Base-by-base conservation (phyloP, 2,329 filamentous ascomycete genomes). In the Nothophaeocryptopus gaeumannii region DNA sequence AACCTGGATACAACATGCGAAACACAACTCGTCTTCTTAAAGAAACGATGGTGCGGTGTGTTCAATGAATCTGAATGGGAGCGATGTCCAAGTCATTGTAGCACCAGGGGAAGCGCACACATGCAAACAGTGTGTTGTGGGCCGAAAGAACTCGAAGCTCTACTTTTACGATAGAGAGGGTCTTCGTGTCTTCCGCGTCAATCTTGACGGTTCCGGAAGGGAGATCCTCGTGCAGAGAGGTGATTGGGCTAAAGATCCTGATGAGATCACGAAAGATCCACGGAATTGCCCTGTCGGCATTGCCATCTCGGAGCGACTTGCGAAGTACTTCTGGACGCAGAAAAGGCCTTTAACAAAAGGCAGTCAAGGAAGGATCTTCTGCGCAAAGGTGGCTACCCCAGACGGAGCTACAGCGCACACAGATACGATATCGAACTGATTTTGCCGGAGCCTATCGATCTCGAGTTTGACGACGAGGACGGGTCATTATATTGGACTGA, bases 261-360 rank as follows among this genome's bases (percentile, higher is more conserved):
- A n/a, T n/a, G n/a, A n/a, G n/a, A n/a, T n/a, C n/a, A n/a, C n/a
- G n/a, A n/a, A n/a, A n/a, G n/a, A n/a, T n/a, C n/a, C n/a, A n/a
- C n/a, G n/a, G n/a, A n/a, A n/a, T n/a, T n/a, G n/a, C 39, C 34
- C 14, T n/a, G n/a, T n/a, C 32, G 68, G 67, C 5, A 67, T 71
- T 39, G 62, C 59, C 9, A 55, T 66, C 13, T 54, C 51, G 42
- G 50, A 49, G 5, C 34, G 20, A 0, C 63, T 64, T 1, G 70
- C 72, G 11, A 71, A 74, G 34, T 69, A 83, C 42, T 83, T 78
- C 70, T 84, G 80, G 81, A 79, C 76, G 0, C 80, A 83, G 43
- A 83, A 84, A 56, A 81, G 81, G 0, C 65, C 70, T 0, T 66
- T 70, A 0, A 71, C 73, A 2, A 83, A 83, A 61, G 72, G 69